A percentile compares a stretch with the other conserved stretches of the same genome.
Evolutionary conservation across 1,284 basidiomycete species (phyloP).

Genomic region (Microbotryum lychnidis-dioicae): DNA sequence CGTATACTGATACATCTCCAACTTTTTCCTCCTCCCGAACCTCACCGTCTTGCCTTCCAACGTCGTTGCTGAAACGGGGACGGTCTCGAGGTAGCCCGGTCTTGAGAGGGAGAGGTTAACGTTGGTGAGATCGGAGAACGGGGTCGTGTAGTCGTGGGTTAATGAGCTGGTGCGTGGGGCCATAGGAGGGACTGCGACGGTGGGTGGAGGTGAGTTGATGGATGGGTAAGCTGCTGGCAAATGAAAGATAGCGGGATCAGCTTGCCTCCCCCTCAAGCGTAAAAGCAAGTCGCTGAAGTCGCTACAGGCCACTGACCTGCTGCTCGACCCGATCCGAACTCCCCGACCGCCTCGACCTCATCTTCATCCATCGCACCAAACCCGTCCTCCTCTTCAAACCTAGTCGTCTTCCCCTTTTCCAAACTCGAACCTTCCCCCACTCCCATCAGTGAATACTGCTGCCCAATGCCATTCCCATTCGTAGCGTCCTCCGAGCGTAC

Average conservation of each 20-base stretch:
- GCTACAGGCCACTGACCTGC: too few species aligned
- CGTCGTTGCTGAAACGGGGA: conserved; percentile 27
- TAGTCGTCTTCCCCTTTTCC: conserved; percentile 5
- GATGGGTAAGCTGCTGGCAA: neutral
- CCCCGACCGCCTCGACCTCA: neutral
- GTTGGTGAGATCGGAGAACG: conserved; percentile 15
- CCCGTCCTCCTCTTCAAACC: conserved; percentile 16
- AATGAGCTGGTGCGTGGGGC: neutral
- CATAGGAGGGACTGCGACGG: neutral
- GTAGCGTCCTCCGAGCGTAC: too few species aligned
- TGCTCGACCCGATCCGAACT: too few species aligned
- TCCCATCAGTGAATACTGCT: neutral
- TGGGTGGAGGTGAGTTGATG: neutral
- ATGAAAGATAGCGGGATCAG: too few species aligned
- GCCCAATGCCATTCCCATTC: too few species aligned
- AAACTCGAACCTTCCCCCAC: neutral
- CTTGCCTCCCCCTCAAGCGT: too few species aligned
- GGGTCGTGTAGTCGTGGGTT: conserved; percentile 11
- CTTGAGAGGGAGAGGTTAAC: conserved; percentile 14
- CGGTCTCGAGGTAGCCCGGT: conserved; percentile 14
- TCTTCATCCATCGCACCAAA: conserved; percentile 15
- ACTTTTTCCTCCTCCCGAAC: conserved; percentile 23
- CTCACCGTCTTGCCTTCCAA: conserved; percentile 26
- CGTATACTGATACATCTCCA: conserved; percentile 8
- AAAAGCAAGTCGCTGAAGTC: too few species aligned